phyloP scores from a whole-genome alignment of 805 yeast genomes.

The Lipomyces chichibuensis region DNA sequence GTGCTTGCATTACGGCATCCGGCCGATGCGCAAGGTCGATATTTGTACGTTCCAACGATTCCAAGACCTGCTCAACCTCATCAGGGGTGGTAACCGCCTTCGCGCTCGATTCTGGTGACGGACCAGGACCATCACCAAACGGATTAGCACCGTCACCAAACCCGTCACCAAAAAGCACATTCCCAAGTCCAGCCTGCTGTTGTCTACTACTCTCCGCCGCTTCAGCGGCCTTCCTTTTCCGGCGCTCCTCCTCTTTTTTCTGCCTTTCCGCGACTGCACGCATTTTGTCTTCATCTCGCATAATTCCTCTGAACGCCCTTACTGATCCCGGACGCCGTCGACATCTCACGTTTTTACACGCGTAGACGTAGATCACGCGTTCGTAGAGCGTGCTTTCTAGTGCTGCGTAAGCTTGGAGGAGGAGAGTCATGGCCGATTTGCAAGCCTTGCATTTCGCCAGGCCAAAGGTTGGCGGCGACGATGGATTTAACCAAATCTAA shows the following conservation, averaged over 20 bases:
- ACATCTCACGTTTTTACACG: conserved; percentile 68
- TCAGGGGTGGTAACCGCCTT: background rate
- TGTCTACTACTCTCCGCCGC: conserved; percentile 44
- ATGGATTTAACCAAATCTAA: conserved; percentile 63
- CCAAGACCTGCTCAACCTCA: conserved; percentile 12
- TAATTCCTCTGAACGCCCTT: conserved; percentile 75
- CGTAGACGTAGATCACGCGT: conserved; percentile 77
- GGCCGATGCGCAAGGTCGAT: background rate
- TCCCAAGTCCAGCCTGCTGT: conserved; percentile 44
- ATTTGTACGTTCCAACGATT: conserved; percentile 2
- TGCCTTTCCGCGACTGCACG: conserved; percentile 16
- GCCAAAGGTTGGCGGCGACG: conserved; percentile 57
- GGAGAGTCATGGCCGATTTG: conserved; percentile 59
- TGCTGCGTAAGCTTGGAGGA: conserved; percentile 82
- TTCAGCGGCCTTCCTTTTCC: conserved; percentile 50
- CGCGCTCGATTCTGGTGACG: background rate
- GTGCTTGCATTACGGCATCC: background rate
- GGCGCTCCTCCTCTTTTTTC: conserved; percentile 48
- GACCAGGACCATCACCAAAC: conserved; percentile 19
- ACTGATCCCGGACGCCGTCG: conserved; percentile 70
- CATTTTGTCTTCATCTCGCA: conserved; percentile 58
- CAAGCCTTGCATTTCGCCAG: conserved; percentile 70
- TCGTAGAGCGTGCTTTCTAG: conserved; percentile 72
- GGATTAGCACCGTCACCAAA: conserved; percentile 39
- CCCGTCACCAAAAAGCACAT: conserved; percentile 46